Evolutionary conservation across 2,329 filamentous ascomycete genomes (phyloP).

Genomic region (Dactylonectria estremocensis): DNA sequence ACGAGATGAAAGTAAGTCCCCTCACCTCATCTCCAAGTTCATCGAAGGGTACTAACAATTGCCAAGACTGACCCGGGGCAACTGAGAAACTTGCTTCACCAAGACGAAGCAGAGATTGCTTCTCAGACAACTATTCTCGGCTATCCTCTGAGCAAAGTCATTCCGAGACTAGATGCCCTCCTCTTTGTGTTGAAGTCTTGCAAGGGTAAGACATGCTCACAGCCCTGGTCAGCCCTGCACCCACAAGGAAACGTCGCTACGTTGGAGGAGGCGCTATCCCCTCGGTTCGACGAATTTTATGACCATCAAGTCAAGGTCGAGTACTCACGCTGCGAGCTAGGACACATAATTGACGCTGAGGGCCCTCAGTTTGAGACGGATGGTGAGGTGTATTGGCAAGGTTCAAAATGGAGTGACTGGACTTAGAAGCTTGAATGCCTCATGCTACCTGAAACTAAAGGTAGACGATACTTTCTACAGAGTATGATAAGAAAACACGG

Average conservation of each 20-base stretch:
- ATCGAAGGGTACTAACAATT: not conserved
- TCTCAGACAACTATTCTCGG: slow-evolving; percentile 3
- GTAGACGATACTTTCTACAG: no score
- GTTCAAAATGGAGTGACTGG: no score
- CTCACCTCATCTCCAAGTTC: not conserved
- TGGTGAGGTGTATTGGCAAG: no score
- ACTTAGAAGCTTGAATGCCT: no score
- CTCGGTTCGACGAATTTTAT: slow-evolving; percentile 25
- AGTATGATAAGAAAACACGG: no score
- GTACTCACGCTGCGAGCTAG: slow-evolving; percentile 8
- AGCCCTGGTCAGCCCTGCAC: slow-evolving; percentile 29
- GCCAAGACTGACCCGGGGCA: slow-evolving; percentile 15
- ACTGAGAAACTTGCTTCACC: not conserved
- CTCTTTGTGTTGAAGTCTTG: slow-evolving; percentile 35
- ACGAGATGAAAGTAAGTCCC: slow-evolving; percentile 63
- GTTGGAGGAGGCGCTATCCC: slow-evolving; percentile 2
- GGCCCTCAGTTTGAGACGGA: no score
- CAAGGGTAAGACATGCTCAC: slow-evolving; percentile 16
- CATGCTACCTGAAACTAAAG: no score
- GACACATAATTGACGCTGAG: slow-evolving; percentile 10
- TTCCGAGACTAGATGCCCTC: slow-evolving; percentile 29
- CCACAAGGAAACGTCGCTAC: slow-evolving; percentile 1
- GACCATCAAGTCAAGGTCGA: slow-evolving; percentile 13
- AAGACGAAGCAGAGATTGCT: no score
- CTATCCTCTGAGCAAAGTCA: slow-evolving; percentile 9